These are phyloP conservation scores for Ramaria sp. DNA, from an alignment of 768 basidiomycete genomes.

Conservation along the genomic window DNA sequence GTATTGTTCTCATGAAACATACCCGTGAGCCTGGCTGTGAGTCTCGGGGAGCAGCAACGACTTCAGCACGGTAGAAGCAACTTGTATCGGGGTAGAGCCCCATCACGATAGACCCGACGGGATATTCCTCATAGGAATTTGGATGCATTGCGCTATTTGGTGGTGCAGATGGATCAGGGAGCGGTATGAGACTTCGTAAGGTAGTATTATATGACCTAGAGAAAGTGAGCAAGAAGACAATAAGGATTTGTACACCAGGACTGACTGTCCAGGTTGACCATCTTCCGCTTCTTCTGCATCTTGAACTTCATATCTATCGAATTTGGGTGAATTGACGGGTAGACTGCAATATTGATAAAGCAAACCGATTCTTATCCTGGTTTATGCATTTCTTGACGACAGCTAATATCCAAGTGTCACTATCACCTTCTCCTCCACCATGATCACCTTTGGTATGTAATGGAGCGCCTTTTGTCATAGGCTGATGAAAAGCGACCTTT, in stretches of 20 bases:
- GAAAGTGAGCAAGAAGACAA: conserved; percentile 1
- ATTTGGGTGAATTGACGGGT: background rate
- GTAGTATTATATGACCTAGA: conserved; percentile 58
- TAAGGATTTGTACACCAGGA: background rate
- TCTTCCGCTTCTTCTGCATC: conserved; percentile 79
- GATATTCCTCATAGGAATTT: conserved; percentile 62
- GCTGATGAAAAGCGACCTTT: conserved; percentile 75
- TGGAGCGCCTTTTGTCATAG: conserved; percentile 19
- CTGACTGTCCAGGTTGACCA: conserved; percentile 52
- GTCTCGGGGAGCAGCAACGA: conserved; percentile 54
- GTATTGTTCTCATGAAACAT: conserved; percentile 2
- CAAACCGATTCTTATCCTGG: conserved; percentile 60
- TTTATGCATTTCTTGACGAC: conserved; percentile 61
- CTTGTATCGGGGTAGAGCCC: conserved; percentile 88
- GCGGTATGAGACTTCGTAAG: conserved; percentile 61
- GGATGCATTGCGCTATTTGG: conserved; percentile 52
- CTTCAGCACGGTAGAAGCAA: conserved; percentile 83
- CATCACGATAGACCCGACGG: conserved; percentile 63
- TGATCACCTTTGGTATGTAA: conserved; percentile 6
- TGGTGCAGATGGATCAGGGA: conserved; percentile 61
- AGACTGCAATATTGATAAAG: background rate
- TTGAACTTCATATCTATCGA: conserved; percentile 71
- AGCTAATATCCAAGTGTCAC: conserved; percentile 67
- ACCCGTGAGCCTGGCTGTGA: conserved; percentile 28
- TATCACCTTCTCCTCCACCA: conserved; percentile 27